Conservation (phyloP, 73 alveolate species). For the Breviolum minutum region DNA sequence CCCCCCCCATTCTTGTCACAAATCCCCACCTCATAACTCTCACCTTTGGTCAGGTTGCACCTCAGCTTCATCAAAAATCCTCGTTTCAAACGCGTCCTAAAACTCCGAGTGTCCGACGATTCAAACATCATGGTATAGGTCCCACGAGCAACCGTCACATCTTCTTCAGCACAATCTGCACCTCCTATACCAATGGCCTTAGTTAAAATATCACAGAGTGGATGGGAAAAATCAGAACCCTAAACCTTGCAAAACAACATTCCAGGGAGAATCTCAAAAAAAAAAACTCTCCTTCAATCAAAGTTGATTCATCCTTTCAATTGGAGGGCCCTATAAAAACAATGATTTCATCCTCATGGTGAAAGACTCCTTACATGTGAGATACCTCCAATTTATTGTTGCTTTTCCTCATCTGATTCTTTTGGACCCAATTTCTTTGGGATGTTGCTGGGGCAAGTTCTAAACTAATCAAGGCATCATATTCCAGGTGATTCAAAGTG, state of each 20-base stretch:
- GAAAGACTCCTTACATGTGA: too few species aligned
- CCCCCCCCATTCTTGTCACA: neutral
- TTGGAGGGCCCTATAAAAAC: too few species aligned
- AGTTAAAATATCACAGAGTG: neutral
- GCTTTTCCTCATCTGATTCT: too few species aligned
- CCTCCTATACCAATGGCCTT: slow-evolving; percentile 68
- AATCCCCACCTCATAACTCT: slow-evolving; percentile 38
- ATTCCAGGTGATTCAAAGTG: too few species aligned
- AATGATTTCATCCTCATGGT: too few species aligned
- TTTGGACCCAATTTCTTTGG: too few species aligned
- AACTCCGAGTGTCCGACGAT: neutral
- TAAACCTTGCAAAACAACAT: neutral
- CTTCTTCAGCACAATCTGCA: neutral
- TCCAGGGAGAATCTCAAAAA: neutral
- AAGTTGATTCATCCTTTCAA: too few species aligned
- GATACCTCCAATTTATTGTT: too few species aligned
- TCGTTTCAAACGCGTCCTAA: neutral
- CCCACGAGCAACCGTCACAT: slow-evolving; percentile 19
- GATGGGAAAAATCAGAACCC: neutral
- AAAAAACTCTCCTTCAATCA: neutral
- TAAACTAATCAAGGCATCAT: too few species aligned
- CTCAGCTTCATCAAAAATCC: neutral
- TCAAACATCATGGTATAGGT: slow-evolving; percentile 54
- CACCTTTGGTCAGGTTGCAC: slow-evolving; percentile 83
- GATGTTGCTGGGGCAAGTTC: too few species aligned